A percentile compares a stretch with the other conserved stretches of the same genome.
These are phyloP conservation scores for Penicillium glabrum DNA, from an alignment of 2,329 filamentous ascomycete genomes.

Conservation along the genomic window DNA sequence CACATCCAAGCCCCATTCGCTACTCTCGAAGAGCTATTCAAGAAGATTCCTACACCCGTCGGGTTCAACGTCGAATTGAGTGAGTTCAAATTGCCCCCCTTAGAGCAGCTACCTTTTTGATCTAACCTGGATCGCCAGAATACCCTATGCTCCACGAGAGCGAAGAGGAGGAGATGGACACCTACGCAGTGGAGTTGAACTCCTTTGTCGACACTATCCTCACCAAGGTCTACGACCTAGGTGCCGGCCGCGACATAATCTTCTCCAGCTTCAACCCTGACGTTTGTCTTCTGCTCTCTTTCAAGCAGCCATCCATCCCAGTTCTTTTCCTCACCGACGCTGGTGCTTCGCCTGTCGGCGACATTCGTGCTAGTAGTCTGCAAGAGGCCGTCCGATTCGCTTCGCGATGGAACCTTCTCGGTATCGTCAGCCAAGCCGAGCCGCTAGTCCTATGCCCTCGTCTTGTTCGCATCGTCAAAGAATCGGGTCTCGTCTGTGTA, in stretches of 20 bases:
- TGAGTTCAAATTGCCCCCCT: conserved; percentile 33
- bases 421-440: conserved; percentile 85
- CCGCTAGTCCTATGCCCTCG: conserved; percentile 86
- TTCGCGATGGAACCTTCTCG: conserved; percentile 88
- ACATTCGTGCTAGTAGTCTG: conserved; percentile 84
- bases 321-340: conserved; percentile 93
- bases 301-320: conserved; percentile 96
- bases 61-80: conserved; percentile 99
- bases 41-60: conserved; percentile 74
- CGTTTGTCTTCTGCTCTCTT: conserved; percentile 87
- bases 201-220: conserved; percentile 94
- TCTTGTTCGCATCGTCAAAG: conserved; percentile 89
- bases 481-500: conserved; percentile 89
- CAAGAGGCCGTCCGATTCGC: conserved; percentile 97
- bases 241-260: conserved; percentile 82
- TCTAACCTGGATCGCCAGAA: conserved; percentile 49
- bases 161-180: conserved; percentile 95
- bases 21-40: conserved; percentile 90
- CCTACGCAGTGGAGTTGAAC: conserved; percentile 92
- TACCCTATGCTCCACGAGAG: conserved; percentile 97
- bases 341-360: conserved; percentile 75
- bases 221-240: conserved; percentile 82
- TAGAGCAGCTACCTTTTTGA: conserved; percentile 27
- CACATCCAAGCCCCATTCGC: conserved; percentile 97
- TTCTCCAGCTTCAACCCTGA: conserved; percentile 98